Percentiles rank a stretch among this genome's conserved stretches.
These are phyloP conservation scores for baker's yeast (Saccharomyces cerevisiae) DNA, from an alignment of 805 yeast genomes.

Conservation along the genomic window DNA sequence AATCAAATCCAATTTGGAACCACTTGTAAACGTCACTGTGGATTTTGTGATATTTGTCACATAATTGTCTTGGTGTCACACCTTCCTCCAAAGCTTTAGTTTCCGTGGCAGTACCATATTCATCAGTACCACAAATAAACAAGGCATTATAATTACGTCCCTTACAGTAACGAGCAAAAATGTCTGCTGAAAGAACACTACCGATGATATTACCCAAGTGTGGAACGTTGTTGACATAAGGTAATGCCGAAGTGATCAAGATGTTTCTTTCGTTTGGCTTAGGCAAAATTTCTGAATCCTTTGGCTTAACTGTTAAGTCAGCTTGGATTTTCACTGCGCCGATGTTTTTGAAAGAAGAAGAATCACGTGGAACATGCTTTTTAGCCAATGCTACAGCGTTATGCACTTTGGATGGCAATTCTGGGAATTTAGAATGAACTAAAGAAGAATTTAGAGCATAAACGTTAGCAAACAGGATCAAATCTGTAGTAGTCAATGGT, in stretches of 20 bases:
- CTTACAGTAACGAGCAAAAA: slow-evolving; percentile 82
- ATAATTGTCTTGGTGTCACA: slow-evolving; percentile 77
- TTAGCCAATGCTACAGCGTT: slow-evolving; percentile 41
- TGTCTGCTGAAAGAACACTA: slow-evolving; percentile 89
- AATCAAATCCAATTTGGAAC: slow-evolving; percentile 92
- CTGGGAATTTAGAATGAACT: slow-evolving; percentile 20
- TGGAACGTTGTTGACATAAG: slow-evolving; percentile 97
- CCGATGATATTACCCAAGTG: slow-evolving; percentile 97
- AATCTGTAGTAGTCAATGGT: slow-evolving; percentile 40
- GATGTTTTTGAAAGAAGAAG: slow-evolving; percentile 33
- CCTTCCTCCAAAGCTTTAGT: slow-evolving; percentile 95
- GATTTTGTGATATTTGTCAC: slow-evolving; percentile 81
- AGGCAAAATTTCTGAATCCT: slow-evolving; percentile 47
- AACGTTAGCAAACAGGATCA: slow-evolving; percentile 52
- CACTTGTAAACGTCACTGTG: slow-evolving; percentile 91
- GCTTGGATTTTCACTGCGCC: slow-evolving; percentile 29
- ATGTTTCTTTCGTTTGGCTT: slow-evolving; percentile 67
- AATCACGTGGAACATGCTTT: slow-evolving; percentile 27
- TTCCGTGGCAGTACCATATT: slow-evolving; percentile 98
- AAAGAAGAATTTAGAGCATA: slow-evolving; percentile 35
- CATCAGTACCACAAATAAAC: slow-evolving; percentile 94
- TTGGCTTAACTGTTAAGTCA: slow-evolving; percentile 21
- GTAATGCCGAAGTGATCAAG: slow-evolving; percentile 89
- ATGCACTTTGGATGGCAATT: slow-evolving; percentile 32
- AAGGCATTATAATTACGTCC: slow-evolving; percentile 81